A percentile compares a stretch with the other conserved stretches of the same genome.
phyloP scores from a whole-genome alignment of 106 monocot species.

The Dendrobium catenatum region DNA sequence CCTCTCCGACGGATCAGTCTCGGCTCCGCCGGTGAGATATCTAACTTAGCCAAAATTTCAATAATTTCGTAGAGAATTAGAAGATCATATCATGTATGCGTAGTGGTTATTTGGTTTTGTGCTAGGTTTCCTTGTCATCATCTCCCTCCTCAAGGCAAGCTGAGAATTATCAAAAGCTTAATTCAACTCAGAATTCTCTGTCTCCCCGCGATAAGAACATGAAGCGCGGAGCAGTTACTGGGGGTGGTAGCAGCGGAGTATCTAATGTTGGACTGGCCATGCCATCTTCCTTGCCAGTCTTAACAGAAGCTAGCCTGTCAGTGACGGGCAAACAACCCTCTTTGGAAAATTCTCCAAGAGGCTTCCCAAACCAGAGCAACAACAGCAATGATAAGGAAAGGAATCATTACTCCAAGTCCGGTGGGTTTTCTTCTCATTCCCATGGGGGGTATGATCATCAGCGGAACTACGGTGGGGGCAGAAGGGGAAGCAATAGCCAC shows the following conservation, averaged over 20 bases:
- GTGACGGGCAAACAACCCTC: slow-evolving; percentile 1
- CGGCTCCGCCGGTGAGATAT: slow-evolving; percentile 20
- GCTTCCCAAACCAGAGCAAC: slow-evolving; percentile 9
- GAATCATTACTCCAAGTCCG: slow-evolving; percentile 28
- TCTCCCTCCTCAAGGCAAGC: slow-evolving; percentile 9
- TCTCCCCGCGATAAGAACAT: slow-evolving; percentile 29
- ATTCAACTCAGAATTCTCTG: slow-evolving; percentile 13
- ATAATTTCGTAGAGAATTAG: background rate
- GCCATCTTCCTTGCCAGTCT: slow-evolving; percentile 2
- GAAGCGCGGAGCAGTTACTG: slow-evolving; percentile 18
- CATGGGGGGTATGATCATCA: slow-evolving; percentile 36
- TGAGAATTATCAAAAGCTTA: slow-evolving; percentile 26
- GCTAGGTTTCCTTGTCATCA: background rate
- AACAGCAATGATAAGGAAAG: slow-evolving; percentile 9
- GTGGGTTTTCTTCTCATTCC: slow-evolving; percentile 22
- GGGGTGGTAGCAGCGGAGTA: background rate
- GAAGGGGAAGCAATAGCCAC: slow-evolving; percentile 27
- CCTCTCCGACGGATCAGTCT: slow-evolving; percentile 28
- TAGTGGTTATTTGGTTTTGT: background rate
- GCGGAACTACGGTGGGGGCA: slow-evolving; percentile 27
- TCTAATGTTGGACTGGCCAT: slow-evolving; percentile 16
- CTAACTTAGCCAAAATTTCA: background rate
- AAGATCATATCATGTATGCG: background rate
- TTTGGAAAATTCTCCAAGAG: slow-evolving; percentile 21
- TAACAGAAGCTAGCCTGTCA: background rate